These are phyloP conservation scores for Hylodesmum podocarpum DNA, from an alignment of 306 rosid species.

Conservation along the genomic window DNA sequence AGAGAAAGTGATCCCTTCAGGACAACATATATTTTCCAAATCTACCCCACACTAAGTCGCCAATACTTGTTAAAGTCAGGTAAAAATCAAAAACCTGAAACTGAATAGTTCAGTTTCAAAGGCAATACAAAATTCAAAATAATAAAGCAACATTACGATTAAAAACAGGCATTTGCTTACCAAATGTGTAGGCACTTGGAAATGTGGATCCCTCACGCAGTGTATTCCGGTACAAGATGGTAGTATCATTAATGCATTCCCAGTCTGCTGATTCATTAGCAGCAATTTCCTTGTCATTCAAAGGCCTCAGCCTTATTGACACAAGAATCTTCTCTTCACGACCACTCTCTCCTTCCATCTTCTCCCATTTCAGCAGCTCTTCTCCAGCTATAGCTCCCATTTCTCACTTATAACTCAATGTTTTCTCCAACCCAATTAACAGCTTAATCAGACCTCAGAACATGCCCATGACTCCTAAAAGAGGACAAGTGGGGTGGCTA, in stretches of 20 bases:
- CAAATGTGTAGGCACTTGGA: slow-evolving; percentile 94
- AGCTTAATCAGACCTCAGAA: slow-evolving; percentile 42
- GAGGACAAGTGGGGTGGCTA: slow-evolving; percentile 10
- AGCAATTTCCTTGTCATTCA: slow-evolving; percentile 73
- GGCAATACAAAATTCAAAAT: slow-evolving; percentile 14
- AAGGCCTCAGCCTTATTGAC: slow-evolving; percentile 86
- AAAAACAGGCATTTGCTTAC: slow-evolving; percentile 43
- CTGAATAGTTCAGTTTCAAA: background rate
- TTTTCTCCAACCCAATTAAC: slow-evolving; percentile 33
- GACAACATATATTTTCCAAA: background rate
- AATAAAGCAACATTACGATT: slow-evolving; percentile 21
- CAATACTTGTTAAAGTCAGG: background rate
- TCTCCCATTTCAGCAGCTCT: slow-evolving; percentile 84
- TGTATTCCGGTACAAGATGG: slow-evolving; percentile 84
- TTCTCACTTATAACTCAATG: slow-evolving; percentile 30
- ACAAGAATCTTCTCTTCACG: slow-evolving; percentile 97
- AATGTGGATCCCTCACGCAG: slow-evolving; percentile 97
- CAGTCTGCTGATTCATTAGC: slow-evolving; percentile 82
- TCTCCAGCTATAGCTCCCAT: slow-evolving; percentile 92
- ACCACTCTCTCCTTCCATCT: slow-evolving; percentile 64
- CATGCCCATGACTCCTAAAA: slow-evolving; percentile 38
- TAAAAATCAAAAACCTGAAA: background rate
- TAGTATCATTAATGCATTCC: slow-evolving; percentile 97
- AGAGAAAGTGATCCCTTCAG: background rate
- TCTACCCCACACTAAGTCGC: slow-evolving; percentile 18